Percentiles rank a stretch among this genome's conserved stretches.
phyloP scores from a whole-genome alignment of 371 early-diverging fungal genomes.

The Blastocladiella emersonii region DNA sequence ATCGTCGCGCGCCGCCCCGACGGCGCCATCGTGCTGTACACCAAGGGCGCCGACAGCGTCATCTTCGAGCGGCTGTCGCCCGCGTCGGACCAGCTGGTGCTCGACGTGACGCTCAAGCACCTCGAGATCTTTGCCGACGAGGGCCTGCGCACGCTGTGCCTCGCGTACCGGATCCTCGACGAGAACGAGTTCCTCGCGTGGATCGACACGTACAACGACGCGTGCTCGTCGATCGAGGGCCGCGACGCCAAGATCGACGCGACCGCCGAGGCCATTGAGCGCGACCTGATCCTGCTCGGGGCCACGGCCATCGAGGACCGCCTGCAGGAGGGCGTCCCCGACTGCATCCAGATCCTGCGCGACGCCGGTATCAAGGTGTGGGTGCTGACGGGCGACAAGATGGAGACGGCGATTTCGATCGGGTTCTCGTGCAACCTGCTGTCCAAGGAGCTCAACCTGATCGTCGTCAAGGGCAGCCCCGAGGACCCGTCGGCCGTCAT shows the following conservation, averaged over 20 bases:
- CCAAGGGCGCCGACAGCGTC: slow-evolving; percentile 95
- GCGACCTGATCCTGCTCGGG: slow-evolving; percentile 56
- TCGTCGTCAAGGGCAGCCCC: slow-evolving; percentile 40
- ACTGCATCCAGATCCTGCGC: slow-evolving; percentile 57
- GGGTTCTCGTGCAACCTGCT: slow-evolving; percentile 63
- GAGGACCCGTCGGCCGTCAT: slow-evolving; percentile 36
- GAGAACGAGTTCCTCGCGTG: slow-evolving; percentile 50
- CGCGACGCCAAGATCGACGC: slow-evolving; percentile 57
- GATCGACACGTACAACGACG: slow-evolving; percentile 44
- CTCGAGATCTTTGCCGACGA: slow-evolving; percentile 77
- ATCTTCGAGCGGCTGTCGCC: slow-evolving; percentile 61
- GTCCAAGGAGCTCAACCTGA: slow-evolving; percentile 47
- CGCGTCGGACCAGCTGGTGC: slow-evolving; percentile 34
- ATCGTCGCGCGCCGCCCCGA: slow-evolving; percentile 52
- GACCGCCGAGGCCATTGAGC: slow-evolving; percentile 57
- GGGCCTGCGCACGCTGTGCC: slow-evolving; percentile 70
- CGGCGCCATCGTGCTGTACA: slow-evolving; percentile 60
- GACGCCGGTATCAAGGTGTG: slow-evolving; percentile 82
- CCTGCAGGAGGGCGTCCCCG: slow-evolving; percentile 76
- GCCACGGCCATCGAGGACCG: slow-evolving; percentile 88
- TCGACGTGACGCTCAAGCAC: slow-evolving; percentile 47
- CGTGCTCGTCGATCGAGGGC: slow-evolving; percentile 43
- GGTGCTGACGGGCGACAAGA: slow-evolving; percentile 93
- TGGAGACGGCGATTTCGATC: slow-evolving; percentile 70
- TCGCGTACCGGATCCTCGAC: slow-evolving; percentile 59